A percentile compares a stretch with the other conserved stretches of the same genome.
Conservation (phyloP, 495 filamentous ascomycete species). For the Penicillium chermesinum region DNA sequence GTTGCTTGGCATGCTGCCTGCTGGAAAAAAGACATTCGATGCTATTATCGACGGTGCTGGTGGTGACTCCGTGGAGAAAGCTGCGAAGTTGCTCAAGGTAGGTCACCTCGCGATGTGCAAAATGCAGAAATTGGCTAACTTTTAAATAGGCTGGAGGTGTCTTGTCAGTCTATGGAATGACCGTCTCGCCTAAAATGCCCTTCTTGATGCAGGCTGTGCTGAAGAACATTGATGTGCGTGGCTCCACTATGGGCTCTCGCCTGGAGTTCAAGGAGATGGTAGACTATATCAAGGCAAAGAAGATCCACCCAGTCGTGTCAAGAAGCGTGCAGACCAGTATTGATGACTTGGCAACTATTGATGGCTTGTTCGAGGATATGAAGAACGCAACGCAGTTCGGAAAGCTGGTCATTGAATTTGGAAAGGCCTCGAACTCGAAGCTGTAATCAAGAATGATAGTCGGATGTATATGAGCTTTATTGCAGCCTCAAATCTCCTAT, state of each 20-base stretch:
- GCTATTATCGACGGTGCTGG: constrained; percentile 73
- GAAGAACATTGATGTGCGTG: constrained; percentile 67
- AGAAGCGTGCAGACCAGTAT: constrained; percentile 55
- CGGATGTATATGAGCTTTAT: neutral
- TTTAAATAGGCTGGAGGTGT: constrained; percentile 53
- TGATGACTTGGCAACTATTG: constrained; percentile 59
- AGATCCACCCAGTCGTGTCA: constrained; percentile 61
- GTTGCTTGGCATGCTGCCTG: constrained; percentile 51
- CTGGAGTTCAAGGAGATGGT: constrained; percentile 75
- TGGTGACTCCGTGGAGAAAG: constrained; percentile 61
- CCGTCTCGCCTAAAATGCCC: constrained; percentile 64
- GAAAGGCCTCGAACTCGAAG: constrained; percentile 38
- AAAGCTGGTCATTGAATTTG: constrained; percentile 63
- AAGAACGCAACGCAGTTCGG: constrained; percentile 71
- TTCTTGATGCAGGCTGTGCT: constrained; percentile 67
- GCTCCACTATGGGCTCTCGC: constrained; percentile 71
- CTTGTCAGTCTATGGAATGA: constrained; percentile 74
- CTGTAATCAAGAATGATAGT: constrained; percentile 22
- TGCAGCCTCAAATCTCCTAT: neutral
- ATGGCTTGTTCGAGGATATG: constrained; percentile 70
- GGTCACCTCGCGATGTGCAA: constrained; percentile 7
- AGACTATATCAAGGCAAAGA: constrained; percentile 58
- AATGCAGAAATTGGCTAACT: constrained; percentile 1
- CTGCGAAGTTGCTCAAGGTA: constrained; percentile 53
- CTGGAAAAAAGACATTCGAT: constrained; percentile 56